These are phyloP conservation scores for Monilinia fructicola DNA, from an alignment of 2,329 filamentous ascomycete genomes.

Conservation along the genomic window DNA sequence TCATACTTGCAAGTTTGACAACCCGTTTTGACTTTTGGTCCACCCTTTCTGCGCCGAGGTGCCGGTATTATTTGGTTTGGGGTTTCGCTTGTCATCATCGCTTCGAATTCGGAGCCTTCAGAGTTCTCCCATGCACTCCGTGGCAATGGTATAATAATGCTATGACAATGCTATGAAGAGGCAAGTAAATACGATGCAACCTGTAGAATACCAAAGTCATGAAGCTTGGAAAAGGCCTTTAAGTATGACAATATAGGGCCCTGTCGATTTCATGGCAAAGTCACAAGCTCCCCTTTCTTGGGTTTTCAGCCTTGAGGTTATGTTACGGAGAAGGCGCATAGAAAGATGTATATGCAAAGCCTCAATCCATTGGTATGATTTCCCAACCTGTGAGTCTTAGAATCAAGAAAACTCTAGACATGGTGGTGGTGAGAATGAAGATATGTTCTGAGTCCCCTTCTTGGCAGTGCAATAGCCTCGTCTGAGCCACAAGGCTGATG, in stretches of 20 bases:
- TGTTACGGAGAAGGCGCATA: not conserved
- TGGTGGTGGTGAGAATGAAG: not conserved
- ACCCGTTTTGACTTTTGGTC: conserved; percentile 22
- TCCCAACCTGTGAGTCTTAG: not conserved
- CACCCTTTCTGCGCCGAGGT: conserved; percentile 12
- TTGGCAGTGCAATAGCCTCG: not conserved
- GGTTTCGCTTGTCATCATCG: not conserved
- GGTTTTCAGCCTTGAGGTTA: not conserved
- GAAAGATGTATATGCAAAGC: not conserved
- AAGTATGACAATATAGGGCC: conserved; percentile 3
- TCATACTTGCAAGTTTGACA: conserved; percentile 24
- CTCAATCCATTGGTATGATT: not conserved
- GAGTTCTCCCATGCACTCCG: not conserved
- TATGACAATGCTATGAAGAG: not conserved
- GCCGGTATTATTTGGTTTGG: not conserved
- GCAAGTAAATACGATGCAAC: conserved; percentile 8
- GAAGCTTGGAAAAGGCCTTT: not conserved
- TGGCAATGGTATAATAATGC: not conserved
- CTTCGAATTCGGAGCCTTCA: not conserved
- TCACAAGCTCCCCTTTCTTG: not conserved
- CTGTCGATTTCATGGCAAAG: conserved; percentile 1
- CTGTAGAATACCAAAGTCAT: not conserved
- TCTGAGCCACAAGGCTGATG: conserved; percentile 10
- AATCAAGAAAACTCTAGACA: not conserved
- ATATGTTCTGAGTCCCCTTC: not conserved